Base-by-base conservation (phyloP, 495 filamentous ascomycete species). In the Glonium stellatum region DNA sequence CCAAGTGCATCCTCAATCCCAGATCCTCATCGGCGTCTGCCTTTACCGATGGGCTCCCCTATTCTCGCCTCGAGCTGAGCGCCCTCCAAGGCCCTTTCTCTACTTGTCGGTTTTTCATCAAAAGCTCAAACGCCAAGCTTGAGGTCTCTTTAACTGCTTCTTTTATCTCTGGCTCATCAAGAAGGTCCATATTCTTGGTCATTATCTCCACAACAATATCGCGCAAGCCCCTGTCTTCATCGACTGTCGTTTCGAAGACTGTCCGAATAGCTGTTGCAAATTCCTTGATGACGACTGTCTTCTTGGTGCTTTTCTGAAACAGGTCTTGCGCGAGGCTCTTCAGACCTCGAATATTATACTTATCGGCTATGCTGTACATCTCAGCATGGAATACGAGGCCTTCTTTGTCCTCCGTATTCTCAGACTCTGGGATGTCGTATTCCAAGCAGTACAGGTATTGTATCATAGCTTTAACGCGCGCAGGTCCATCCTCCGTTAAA, bases 321-420 rank as follows among this genome's bases (percentile, higher is more conserved):
- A 15, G 21, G 5, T 19, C 37, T 25, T 39, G 15, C n/a, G 54
- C 54, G 4, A 22, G 8, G 5, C 0, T 9, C 19, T 56, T 56
- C 31, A 56, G 12, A n/a, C 31, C 54, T 18, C n/a, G 13, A 19
- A 56, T 22, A 19, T 41, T 23, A 25, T 56, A 56, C 11, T 56
- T 39, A 13, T 56, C 54, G 19, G 23, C 50, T 25, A 54, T 6
- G 34, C 19, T 27, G 19, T 31, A 54, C 23, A 54, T 36, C 19
- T 31, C 19, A n/a, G 34, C 50, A 6, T 54, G 50, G 44, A 48
- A 48, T 18, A 48, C 44, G 5, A 48, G 44, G 5, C 6, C 44
- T 12, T 1, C 18, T 18, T 12, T 18, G 6, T 18, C 41, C 9
- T 2, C 1, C 1, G 3, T n/a, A 10, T 46, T 10, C 4, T 21